Base-by-base conservation (phyloP, 2,329 filamentous ascomycete genomes). In the Stachybotrys chlorohalonatus region DNA sequence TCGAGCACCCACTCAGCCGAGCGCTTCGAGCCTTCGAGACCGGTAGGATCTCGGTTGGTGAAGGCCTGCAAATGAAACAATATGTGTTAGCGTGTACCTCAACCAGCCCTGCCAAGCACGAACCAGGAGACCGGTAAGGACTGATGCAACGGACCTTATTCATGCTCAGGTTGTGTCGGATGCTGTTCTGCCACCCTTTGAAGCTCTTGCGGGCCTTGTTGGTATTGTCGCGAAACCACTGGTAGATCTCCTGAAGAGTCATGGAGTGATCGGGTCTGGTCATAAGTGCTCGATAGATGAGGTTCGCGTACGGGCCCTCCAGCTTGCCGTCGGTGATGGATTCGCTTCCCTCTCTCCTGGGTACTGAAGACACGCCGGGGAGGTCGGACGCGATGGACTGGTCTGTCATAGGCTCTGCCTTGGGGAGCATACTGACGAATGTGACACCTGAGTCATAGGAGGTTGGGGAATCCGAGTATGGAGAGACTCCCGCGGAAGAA, bases 101-200 rank as follows among this genome's bases (percentile, higher is more conserved):
- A 24, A 24, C 17, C 50, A 52, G 11, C 46, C 55, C 49, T 57
- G 50, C 51, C 54, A 54, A 57, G 45, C 55, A 49, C 50, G 56
- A 55, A 31, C 51, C 51, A 49, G 36, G 36, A 52, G 31, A 31
- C 31, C 45, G 2, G 24, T 24, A 24, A 47, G 39, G 53, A 11
- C 50, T 16, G 39, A 66, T 24, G 24, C 24, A 24, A 24, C 73
- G 72, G 82, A 96, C 93, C 57, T 81, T 80, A 63, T 97, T 97
- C 92, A 97, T 96, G 51, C 90, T 96, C 7, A 97, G 75, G 62
- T 97, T 97, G 69, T 97, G 93, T 2, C 93, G 83, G 60, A 97
- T 95, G 67, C 90, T 95, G 70, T 96, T 97, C 72, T 93, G 88
- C 93, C 93, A 97, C 9, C 92, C 93, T 62, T 85, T 87, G 53